These are phyloP conservation scores for Paecilomyces dactylethromorphus DNA, from an alignment of 2,329 filamentous ascomycete genomes.

Conservation along the genomic window DNA sequence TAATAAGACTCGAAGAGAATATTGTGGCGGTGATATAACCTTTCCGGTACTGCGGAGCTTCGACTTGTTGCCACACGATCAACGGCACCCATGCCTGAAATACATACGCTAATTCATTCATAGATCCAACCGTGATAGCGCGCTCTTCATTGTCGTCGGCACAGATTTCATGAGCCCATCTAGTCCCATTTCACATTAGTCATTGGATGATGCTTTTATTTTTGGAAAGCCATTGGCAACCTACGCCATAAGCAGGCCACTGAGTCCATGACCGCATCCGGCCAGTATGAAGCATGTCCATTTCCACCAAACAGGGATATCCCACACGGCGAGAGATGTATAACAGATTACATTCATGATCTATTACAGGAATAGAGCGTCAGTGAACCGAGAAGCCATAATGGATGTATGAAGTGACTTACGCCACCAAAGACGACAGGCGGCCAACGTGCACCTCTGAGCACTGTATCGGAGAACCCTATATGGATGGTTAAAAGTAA, in stretches of 20 bases:
- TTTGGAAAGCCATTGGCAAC: slow-evolving; percentile 10
- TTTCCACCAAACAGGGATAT: slow-evolving; percentile 50
- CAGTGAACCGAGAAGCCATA: slow-evolving; percentile 39
- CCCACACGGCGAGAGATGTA: slow-evolving; percentile 42
- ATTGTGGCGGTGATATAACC: slow-evolving; percentile 53
- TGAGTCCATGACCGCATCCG: slow-evolving; percentile 42
- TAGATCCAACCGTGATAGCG: slow-evolving; percentile 57
- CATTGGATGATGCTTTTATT: neutral
- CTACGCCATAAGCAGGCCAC: slow-evolving; percentile 46
- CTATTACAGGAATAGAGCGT: slow-evolving; percentile 5
- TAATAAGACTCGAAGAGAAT: slow-evolving; percentile 46
- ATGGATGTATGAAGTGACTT: slow-evolving; percentile 23
- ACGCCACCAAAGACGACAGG: slow-evolving; percentile 53
- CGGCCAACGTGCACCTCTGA: slow-evolving; percentile 57
- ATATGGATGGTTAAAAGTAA: slow-evolving; percentile 1
- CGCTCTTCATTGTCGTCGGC: slow-evolving; percentile 57
- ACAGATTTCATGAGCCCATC: slow-evolving; percentile 51
- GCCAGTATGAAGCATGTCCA: slow-evolving; percentile 58
- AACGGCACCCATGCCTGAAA: slow-evolving; percentile 64
- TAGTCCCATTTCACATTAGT: slow-evolving; percentile 10
- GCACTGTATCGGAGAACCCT: slow-evolving; percentile 56
- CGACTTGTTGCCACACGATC: slow-evolving; percentile 59
- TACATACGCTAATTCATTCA: slow-evolving; percentile 66
- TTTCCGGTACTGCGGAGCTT: slow-evolving; percentile 54
- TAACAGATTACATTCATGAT: slow-evolving; percentile 38